Conservation (phyloP, 805 yeast genomes). For the Candida alai region DNA sequence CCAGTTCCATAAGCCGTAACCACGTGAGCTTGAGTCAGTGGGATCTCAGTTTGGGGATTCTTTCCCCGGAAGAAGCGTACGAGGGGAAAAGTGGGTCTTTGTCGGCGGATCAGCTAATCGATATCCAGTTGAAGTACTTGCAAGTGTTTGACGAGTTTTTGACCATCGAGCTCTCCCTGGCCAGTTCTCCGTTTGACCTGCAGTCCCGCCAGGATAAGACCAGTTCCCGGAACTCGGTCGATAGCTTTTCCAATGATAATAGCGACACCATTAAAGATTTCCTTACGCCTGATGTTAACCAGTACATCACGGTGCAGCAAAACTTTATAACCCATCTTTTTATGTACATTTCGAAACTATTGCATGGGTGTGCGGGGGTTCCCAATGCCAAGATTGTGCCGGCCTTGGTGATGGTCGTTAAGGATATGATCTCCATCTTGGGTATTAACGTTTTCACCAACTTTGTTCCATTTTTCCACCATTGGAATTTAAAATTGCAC, state of each 20-base stretch:
- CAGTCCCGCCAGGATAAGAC: not conserved
- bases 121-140: constrained; percentile 38
- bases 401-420: constrained; percentile 17
- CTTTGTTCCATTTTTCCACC: constrained; percentile 42
- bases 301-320: constrained; percentile 38
- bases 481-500: constrained; percentile 34
- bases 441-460: constrained; percentile 48
- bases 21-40: constrained; percentile 42
- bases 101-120: constrained; percentile 21
- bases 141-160: constrained; percentile 34
- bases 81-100: constrained; percentile 11
- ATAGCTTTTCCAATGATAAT: constrained; percentile 1
- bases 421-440: constrained; percentile 25
- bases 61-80: constrained; percentile 19
- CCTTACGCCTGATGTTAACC: constrained; percentile 38
- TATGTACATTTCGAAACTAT: constrained; percentile 30
- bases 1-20: constrained; percentile 38
- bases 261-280: constrained; percentile 11
- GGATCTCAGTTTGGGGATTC: constrained; percentile 36
- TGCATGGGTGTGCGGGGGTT: constrained; percentile 16
- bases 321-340: constrained; percentile 41
- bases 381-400: constrained; percentile 13
- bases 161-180: constrained; percentile 21
- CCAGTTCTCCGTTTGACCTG: constrained; percentile 1
- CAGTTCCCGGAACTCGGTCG: constrained; percentile 1